Conservation (phyloP, 352 stramenopile genomes). For the Albugo candida region DNA sequence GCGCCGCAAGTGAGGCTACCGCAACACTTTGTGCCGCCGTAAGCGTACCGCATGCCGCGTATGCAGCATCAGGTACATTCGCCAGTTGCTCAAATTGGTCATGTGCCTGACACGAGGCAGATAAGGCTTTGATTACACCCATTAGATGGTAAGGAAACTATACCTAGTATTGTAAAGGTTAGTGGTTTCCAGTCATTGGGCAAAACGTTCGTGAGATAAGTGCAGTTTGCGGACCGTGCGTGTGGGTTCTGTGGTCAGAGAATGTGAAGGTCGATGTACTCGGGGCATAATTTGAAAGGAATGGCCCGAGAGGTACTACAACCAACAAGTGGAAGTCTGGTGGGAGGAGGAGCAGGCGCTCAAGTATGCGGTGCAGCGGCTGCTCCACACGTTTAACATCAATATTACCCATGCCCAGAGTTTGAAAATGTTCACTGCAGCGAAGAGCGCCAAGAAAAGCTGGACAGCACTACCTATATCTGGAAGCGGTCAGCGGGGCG, state of each 20-base stretch:
- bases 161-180: slow-evolving; percentile 1
- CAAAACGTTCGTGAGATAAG: background rate
- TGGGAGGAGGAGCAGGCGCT: slow-evolving; percentile 2
- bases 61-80: too few species aligned
- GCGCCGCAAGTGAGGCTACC: too few species aligned
- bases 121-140: slow-evolving; percentile 1
- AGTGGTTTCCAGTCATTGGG: background rate
- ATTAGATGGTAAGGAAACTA: slow-evolving; percentile 8
- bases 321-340: slow-evolving; percentile 5
- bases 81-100: too few species aligned
- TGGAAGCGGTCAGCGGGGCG: slow-evolving; percentile 5
- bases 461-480: slow-evolving; percentile 11
- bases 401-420: slow-evolving; percentile 6
- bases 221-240: background rate
- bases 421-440: slow-evolving; percentile 9
- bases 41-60: too few species aligned
- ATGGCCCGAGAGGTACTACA: slow-evolving; percentile 8
- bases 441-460: slow-evolving; percentile 2
- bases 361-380: slow-evolving; percentile 4
- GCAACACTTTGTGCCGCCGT: too few species aligned
- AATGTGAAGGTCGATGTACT: slow-evolving; percentile 4
- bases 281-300: background rate
- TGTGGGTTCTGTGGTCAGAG: slow-evolving; percentile 1
- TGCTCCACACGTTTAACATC: slow-evolving; percentile 5
- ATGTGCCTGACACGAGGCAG: background rate